phyloP scores from a whole-genome alignment of 768 basidiomycete species.

The Collybiopsis confluens region DNA sequence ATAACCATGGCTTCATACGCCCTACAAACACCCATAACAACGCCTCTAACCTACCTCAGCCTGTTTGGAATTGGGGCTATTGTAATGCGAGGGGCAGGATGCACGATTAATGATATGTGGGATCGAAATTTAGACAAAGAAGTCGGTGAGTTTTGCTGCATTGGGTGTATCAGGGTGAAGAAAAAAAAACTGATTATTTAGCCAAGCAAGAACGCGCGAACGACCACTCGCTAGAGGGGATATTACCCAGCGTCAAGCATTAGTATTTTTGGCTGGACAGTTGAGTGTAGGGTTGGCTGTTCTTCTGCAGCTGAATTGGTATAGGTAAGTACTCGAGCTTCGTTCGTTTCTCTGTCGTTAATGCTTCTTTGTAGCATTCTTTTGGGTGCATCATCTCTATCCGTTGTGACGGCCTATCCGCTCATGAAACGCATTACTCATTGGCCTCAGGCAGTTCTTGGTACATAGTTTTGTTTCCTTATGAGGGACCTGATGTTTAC shows the following conservation, averaged over 20 bases:
- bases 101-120: slow-evolving; percentile 99
- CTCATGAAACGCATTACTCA: slow-evolving; percentile 96
- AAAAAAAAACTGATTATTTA: slow-evolving; percentile 1
- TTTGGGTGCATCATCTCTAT: slow-evolving; percentile 87
- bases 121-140: slow-evolving; percentile 87
- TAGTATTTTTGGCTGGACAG: slow-evolving; percentile 79
- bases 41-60: slow-evolving; percentile 69
- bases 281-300: slow-evolving; percentile 80
- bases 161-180: too few species aligned
- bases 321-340: slow-evolving; percentile 68
- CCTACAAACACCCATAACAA: slow-evolving; percentile 56
- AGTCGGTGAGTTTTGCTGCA: slow-evolving; percentile 57
- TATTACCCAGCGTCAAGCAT: slow-evolving; percentile 68
- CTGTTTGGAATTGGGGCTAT: slow-evolving; percentile 89
- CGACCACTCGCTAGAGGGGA: slow-evolving; percentile 86
- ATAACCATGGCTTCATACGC: slow-evolving; percentile 96
- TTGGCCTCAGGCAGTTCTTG: slow-evolving; percentile 96
- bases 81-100: slow-evolving; percentile 97
- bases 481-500: too few species aligned
- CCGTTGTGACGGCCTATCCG: slow-evolving; percentile 85
- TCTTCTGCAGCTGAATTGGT: slow-evolving; percentile 88
- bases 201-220: slow-evolving; percentile 75
- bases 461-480: slow-evolving; percentile 37
- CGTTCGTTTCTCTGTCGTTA: not conserved
- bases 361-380: slow-evolving; percentile 55